Conservation (phyloP, 2,329 filamentous ascomycete genomes). For the Microdochium paspali region DNA sequence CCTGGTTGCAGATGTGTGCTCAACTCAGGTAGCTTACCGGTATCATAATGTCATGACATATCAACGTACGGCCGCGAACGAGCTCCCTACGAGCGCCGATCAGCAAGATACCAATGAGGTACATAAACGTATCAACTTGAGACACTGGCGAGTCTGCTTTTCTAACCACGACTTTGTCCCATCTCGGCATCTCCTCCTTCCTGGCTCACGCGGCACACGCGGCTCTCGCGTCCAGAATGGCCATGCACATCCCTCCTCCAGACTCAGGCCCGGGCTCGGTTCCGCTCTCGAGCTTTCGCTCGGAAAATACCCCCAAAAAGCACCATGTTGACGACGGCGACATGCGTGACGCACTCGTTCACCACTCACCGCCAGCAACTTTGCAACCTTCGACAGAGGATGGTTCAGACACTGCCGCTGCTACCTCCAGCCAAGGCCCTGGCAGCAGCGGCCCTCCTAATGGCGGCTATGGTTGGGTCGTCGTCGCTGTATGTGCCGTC, state of each 20-base stretch:
- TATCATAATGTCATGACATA: too few relatives aligned
- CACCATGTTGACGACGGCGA: background rate
- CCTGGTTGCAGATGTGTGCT: background rate
- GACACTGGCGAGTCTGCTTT: background rate
- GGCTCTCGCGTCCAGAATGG: background rate
- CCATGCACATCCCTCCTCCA: background rate
- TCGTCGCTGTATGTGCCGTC: background rate
- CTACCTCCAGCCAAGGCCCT: background rate
- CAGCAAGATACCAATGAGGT: background rate
- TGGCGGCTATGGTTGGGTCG: background rate
- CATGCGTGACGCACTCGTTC: background rate
- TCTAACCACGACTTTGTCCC: background rate
- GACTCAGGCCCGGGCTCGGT: background rate
- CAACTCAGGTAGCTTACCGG: too few relatives aligned
- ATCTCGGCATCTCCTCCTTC: background rate
- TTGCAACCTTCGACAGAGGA: background rate
- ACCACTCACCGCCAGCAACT: background rate
- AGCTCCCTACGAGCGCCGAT: background rate
- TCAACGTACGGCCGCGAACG: background rate
- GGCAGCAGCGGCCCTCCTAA: background rate
- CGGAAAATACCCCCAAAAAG: background rate
- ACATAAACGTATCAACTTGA: background rate
- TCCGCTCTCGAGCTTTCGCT: background rate
- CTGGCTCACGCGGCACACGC: background rate
- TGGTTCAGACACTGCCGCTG: background rate